Base-by-base conservation (phyloP, 345 rosid species). In the Lumnitzera littorea region DNA sequence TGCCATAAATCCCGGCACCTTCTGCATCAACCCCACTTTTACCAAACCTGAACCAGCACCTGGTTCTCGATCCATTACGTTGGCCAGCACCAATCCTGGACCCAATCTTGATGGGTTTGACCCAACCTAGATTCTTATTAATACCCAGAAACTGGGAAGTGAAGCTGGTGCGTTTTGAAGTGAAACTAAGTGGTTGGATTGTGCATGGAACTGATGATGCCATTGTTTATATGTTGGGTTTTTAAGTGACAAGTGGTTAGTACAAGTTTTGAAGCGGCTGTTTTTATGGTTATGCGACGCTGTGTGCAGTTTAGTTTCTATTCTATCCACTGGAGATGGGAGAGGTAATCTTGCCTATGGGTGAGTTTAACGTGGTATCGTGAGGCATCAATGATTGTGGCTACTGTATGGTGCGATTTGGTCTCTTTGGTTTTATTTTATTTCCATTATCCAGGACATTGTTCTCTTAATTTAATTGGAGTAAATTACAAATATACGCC, bases 1-100 rank as follows among this genome's bases (percentile, higher is more conserved):
- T 87, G 7, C 96, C 96, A 74, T 92, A 92, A 67, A 89, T 87
- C 48, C 98, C 98, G 60, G 98, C 96, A 61, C 86, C 85, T 72
- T 89, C 91, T 55, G 98, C 94, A 67, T 91, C 96, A n/a, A 87
- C 91, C 20, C 96, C 98, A 69, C 72, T 84, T 68, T 85, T 83
- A 47, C 96, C 96, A 64, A 91, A 87, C 81, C 68, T 85, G 78
- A 91, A 91, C 91, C 92, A 91, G 78, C 95, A 84, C 65, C 62
- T 73, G 27, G 81, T 57, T 78, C 78, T 89, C 4, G 83, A 79
- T 50, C 92, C 92, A 61, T 87, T 61, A 20, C 51, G 46, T 9
- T 36, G 43, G 7, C 43, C 43, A 36, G 10, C 43, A 36, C 43
- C 52, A 50, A 16, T 83, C 10, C 88, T 79, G 53, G 95, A 91